These are phyloP conservation scores for Phylloporus sp. DNA, from an alignment of 768 basidiomycete genomes.

Conservation along the genomic window DNA sequence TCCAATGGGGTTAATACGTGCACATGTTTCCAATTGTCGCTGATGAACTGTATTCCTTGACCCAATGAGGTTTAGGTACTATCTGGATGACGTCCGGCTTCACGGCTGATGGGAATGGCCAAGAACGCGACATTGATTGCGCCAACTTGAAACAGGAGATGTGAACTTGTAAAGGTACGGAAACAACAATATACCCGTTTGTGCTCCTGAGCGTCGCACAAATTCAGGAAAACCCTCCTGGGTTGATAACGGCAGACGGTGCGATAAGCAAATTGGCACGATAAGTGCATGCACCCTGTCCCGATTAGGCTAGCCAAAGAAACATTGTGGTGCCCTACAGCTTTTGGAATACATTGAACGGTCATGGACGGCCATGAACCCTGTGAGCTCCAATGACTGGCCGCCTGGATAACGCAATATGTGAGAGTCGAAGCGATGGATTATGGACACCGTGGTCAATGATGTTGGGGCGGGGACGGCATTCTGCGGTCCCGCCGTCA, in stretches of 20 bases:
- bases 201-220: conserved; percentile 52
- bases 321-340: background rate
- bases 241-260: conserved; percentile 9
- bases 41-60: conserved; percentile 49
- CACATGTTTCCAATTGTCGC: conserved; percentile 59
- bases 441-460: background rate
- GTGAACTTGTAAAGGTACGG: conserved; percentile 54
- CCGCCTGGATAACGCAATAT: background rate
- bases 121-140: conserved; percentile 52
- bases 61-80: background rate
- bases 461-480: background rate
- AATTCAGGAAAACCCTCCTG: conserved; percentile 38
- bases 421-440: background rate
- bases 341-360: conserved; percentile 1
- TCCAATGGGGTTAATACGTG: conserved; percentile 47
- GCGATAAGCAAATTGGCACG: conserved; percentile 3
- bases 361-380: conserved; percentile 7
- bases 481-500: background rate
- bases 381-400: background rate
- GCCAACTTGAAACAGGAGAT: conserved; percentile 47
- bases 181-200: conserved; percentile 52
- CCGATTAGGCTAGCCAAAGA: background rate
- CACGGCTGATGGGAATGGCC: conserved; percentile 45
- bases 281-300: background rate
- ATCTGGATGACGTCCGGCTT: conserved; percentile 2